Evolutionary conservation across 129 eudicot genomes (phyloP).

Genomic region (Deinandra increscens): DNA sequence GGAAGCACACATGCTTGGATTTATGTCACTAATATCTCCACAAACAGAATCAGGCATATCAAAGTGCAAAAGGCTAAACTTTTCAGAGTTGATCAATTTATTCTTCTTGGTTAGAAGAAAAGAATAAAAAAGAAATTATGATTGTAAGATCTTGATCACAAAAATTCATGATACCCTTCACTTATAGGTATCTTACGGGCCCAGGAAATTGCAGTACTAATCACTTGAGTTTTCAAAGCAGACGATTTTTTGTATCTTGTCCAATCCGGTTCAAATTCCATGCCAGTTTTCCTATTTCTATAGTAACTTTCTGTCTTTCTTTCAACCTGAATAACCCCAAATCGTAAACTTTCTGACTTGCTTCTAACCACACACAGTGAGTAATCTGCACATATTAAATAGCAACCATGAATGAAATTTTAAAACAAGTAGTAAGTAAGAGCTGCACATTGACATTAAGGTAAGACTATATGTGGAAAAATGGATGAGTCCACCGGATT

Average conservation of each 20-base stretch:
- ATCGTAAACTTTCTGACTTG: slow-evolving; percentile 31
- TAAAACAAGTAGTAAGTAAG: neutral
- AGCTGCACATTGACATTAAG: slow-evolving; percentile 17
- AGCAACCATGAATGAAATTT: neutral
- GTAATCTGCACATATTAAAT: slow-evolving; percentile 36
- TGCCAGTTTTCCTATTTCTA: slow-evolving; percentile 48
- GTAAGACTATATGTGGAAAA: neutral
- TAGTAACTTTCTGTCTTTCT: slow-evolving; percentile 28
- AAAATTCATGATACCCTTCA: slow-evolving; percentile 79
- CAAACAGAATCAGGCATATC: slow-evolving; percentile 52
- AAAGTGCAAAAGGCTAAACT: slow-evolving; percentile 29
- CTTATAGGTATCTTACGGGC: slow-evolving; percentile 63
- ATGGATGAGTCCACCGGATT: neutral
- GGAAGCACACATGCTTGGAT: slow-evolving; percentile 49
- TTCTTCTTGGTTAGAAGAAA: slow-evolving; percentile 39
- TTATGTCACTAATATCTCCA: slow-evolving; percentile 40
- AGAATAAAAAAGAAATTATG: slow-evolving; percentile 22
- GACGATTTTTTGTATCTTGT: slow-evolving; percentile 59
- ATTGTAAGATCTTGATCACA: slow-evolving; percentile 35
- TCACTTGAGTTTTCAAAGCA: slow-evolving; percentile 52
- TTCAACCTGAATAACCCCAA: slow-evolving; percentile 19
- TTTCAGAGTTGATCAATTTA: slow-evolving; percentile 28
- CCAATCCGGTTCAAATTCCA: slow-evolving; percentile 76
- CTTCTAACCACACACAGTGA: slow-evolving; percentile 43
- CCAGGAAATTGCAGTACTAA: slow-evolving; percentile 62